A percentile compares a stretch with the other conserved stretches of the same genome.
Conservation (phyloP, 2,329 filamentous ascomycete genomes). For the Clonostachys rosea region DNA sequence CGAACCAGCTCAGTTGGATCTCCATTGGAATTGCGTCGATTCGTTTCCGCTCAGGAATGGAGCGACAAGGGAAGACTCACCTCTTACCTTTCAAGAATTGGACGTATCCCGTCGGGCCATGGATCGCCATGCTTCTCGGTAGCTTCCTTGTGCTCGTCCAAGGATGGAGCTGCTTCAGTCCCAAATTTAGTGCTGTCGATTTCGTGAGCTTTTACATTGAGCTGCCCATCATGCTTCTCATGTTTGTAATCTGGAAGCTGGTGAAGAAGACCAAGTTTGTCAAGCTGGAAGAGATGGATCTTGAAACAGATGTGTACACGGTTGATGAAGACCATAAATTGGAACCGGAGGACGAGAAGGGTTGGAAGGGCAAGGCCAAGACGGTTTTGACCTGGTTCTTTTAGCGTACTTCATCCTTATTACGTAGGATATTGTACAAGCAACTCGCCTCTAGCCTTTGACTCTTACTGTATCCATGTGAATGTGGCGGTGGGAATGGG, state of each 20-base stretch:
- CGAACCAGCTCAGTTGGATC: no score
- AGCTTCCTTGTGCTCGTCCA: neutral
- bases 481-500: no score
- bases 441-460: no score
- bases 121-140: conserved; percentile 5
- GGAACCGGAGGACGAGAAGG: neutral
- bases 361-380: conserved; percentile 10
- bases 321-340: conserved; percentile 34
- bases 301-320: conserved; percentile 55
- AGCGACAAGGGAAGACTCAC: no score
- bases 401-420: conserved; percentile 3
- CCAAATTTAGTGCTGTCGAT: conserved; percentile 18
- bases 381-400: conserved; percentile 23
- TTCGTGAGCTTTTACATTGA: conserved; percentile 55
- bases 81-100: conserved; percentile 60
- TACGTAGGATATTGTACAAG: no score
- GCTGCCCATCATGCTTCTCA: conserved; percentile 44
- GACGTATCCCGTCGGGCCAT: conserved; percentile 49
- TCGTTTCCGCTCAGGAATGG: no score
- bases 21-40: no score
- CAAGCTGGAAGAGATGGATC: conserved; percentile 47
- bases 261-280: conserved; percentile 53
- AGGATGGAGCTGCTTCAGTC: conserved; percentile 25
- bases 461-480: no score
- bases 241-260: conserved; percentile 61